phyloP scores from a whole-genome alignment of 2,329 filamentous ascomycete species.

The Alternaria sp. region DNA sequence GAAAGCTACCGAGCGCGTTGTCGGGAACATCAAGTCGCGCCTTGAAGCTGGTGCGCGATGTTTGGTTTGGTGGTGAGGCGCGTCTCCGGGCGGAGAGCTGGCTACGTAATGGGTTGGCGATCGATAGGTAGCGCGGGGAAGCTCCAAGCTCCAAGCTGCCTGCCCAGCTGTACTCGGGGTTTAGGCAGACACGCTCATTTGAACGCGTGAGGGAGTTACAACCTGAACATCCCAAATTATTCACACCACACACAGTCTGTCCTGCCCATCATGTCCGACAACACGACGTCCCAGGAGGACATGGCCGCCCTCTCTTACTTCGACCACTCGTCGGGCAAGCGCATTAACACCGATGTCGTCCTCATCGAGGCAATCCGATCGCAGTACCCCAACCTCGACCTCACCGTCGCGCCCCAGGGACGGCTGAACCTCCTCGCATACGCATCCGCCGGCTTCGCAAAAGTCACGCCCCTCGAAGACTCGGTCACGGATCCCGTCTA shows the following conservation, averaged over 20 bases:
- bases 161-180: not conserved
- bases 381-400: constrained; percentile 54
- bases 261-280: constrained; percentile 17
- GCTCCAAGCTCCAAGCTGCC: not conserved
- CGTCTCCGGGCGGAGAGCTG: not conserved
- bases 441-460: constrained; percentile 51
- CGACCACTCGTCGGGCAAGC: constrained; percentile 52
- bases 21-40: not conserved
- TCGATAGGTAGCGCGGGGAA: constrained; percentile 1
- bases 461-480: constrained; percentile 50
- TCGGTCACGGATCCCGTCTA: constrained; percentile 47
- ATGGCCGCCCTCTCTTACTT: constrained; percentile 50
- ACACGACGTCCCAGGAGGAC: constrained; percentile 37
- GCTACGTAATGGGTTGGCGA: constrained; percentile 9
- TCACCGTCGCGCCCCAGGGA: constrained; percentile 47
- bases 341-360: constrained; percentile 53
- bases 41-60: not conserved
- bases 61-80: constrained; percentile 7
- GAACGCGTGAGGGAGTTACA: not conserved
- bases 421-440: constrained; percentile 50
- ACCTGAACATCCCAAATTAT: not conserved
- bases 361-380: constrained; percentile 53
- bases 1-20: not conserved
- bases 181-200: constrained; percentile 1
- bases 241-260: constrained; percentile 24